Percentiles rank a stretch among this genome's conserved stretches.
phyloP scores from a whole-genome alignment of 225 moss, liverwort and hornwort genomes.

The Polytrichum formosum region DNA sequence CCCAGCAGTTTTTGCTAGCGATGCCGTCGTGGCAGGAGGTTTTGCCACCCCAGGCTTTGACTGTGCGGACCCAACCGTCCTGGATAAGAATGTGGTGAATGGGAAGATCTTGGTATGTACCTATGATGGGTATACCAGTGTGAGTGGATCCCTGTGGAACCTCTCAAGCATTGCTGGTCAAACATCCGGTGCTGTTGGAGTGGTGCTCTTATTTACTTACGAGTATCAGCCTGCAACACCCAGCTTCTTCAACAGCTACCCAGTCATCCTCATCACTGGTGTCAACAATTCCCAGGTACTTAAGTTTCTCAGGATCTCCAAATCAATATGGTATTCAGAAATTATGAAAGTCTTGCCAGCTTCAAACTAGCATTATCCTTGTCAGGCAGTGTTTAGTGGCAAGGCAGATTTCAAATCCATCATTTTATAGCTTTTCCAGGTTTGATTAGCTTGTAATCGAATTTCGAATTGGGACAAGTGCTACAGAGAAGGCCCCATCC shows the following conservation, averaged over 20 bases:
- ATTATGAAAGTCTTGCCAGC: too few relatives aligned
- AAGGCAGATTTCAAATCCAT: too few relatives aligned
- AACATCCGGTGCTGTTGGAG: slow-evolving; percentile 31
- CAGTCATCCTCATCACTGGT: slow-evolving; percentile 28
- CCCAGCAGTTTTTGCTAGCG: slow-evolving; percentile 26
- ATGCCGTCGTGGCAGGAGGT: slow-evolving; percentile 15
- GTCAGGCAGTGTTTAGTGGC: too few relatives aligned
- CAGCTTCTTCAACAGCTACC: slow-evolving; percentile 19
- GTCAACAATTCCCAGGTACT: too few relatives aligned
- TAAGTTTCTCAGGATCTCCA: too few relatives aligned
- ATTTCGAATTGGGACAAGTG: too few relatives aligned
- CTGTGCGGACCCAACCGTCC: slow-evolving; percentile 12
- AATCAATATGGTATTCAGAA: too few relatives aligned
- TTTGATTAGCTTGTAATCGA: too few relatives aligned
- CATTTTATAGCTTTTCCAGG: too few relatives aligned
- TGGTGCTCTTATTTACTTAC: slow-evolving; percentile 22
- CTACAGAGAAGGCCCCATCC: too few relatives aligned
- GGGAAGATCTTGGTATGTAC: slow-evolving; percentile 44
- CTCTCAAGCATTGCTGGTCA: slow-evolving; percentile 23
- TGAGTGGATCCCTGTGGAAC: slow-evolving; percentile 8
- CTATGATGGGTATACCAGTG: slow-evolving; percentile 28
- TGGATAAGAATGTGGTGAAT: slow-evolving; percentile 14
- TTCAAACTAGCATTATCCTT: too few relatives aligned
- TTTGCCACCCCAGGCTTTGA: slow-evolving; percentile 25
- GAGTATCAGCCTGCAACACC: slow-evolving; percentile 17